Percentiles rank a stretch among this genome's conserved stretches.
phyloP scores from a whole-genome alignment of 2,329 filamentous ascomycete species.

The Lomentospora prolificans region DNA sequence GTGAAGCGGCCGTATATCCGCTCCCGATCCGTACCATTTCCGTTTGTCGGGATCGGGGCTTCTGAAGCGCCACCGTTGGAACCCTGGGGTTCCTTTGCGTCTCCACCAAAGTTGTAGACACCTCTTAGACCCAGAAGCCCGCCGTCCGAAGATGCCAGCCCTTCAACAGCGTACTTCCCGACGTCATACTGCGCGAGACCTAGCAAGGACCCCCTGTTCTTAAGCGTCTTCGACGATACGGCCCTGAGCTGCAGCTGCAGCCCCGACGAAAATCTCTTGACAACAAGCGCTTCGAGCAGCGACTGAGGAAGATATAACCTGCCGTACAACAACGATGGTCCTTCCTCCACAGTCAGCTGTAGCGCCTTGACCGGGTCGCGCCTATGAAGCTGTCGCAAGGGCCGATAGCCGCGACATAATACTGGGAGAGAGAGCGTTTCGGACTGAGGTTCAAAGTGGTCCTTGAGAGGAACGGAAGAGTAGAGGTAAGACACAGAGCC shows the following conservation, averaged over 20 bases:
- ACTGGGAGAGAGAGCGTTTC: conserved; percentile 65
- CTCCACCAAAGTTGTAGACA: conserved; percentile 86
- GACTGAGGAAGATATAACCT: conserved; percentile 75
- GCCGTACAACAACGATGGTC: conserved; percentile 60
- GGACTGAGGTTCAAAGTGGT: conserved; percentile 57
- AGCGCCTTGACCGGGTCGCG: conserved; percentile 16
- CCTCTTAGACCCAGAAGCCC: conserved; percentile 79
- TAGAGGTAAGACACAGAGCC: conserved; percentile 97
- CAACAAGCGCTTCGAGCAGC: conserved; percentile 75
- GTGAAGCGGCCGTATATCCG: conserved; percentile 74
- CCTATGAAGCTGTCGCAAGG: conserved; percentile 53
- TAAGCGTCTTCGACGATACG: conserved; percentile 61
- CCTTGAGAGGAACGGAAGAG: conserved; percentile 68
- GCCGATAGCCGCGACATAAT: conserved; percentile 73
- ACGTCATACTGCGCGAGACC: conserved; percentile 71
- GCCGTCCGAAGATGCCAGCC: conserved; percentile 85
- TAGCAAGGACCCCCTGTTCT: conserved; percentile 67
- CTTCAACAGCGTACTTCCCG: conserved; percentile 81
- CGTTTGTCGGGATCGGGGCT: conserved; percentile 8
- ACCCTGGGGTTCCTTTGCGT: conserved; percentile 31
- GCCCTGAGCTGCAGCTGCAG: conserved; percentile 72
- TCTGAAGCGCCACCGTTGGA: conserved; percentile 12
- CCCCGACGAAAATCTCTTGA: conserved; percentile 67
- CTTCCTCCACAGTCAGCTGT: conserved; percentile 17
- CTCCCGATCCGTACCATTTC: conserved; percentile 33